Evolutionary conservation across 2,329 filamentous ascomycete genomes (phyloP).

Genomic region (Botrytis squamosa): DNA sequence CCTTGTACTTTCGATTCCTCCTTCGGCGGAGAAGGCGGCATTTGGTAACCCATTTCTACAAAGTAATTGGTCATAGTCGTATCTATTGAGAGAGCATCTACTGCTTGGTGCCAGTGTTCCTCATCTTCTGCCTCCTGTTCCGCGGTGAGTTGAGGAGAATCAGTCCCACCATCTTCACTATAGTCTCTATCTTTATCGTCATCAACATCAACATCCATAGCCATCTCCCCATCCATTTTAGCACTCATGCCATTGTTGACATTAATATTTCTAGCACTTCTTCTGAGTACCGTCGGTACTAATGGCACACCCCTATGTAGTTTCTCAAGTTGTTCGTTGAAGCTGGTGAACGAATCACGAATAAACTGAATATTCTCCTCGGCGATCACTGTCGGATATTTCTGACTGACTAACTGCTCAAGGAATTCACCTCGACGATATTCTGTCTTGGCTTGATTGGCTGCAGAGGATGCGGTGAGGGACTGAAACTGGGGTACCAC

Average conservation of each 20-base stretch:
- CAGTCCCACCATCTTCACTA: not conserved
- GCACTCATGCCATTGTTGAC: no score
- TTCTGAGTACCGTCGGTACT: not conserved
- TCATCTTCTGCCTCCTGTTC: conserved; percentile 8
- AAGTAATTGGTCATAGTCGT: not conserved
- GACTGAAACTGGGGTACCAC: not conserved
- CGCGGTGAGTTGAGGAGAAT: not conserved
- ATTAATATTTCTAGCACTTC: no score
- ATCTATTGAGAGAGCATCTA: not conserved
- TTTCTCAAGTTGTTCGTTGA: not conserved
- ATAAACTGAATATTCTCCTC: not conserved
- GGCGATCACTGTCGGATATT: not conserved
- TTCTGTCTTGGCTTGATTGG: not conserved
- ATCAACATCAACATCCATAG: not conserved
- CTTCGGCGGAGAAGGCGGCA: not conserved
- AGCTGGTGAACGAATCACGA: not conserved
- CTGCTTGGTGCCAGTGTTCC: not conserved
- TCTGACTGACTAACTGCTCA: not conserved
- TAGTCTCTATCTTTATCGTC: not conserved
- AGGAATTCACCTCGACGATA: not conserved
- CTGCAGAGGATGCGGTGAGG: not conserved
- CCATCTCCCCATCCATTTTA: not conserved
- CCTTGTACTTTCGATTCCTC: not conserved
- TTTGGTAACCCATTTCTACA: conserved; percentile 7
- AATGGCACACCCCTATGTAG: not conserved